Percentiles rank a stretch among this genome's conserved stretches.
Evolutionary conservation across 768 basidiomycete genomes (phyloP).

Genomic region (Mrakia gelida): DNA sequence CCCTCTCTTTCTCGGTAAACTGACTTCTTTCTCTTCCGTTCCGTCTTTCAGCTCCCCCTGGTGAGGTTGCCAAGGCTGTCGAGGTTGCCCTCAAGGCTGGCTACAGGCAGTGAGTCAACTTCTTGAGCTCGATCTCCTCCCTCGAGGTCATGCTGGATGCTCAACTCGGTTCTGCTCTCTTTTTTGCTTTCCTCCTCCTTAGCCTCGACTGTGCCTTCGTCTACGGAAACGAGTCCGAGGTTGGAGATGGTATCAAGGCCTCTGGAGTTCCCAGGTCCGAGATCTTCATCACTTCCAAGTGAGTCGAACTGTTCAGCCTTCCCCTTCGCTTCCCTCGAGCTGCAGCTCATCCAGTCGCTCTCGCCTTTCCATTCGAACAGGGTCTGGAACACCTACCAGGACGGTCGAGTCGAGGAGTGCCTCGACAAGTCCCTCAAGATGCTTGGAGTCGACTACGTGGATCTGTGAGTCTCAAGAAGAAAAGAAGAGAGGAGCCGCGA

Average conservation of each 20-base stretch:
- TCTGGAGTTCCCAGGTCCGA: slow-evolving; percentile 37
- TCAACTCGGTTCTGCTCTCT: background rate
- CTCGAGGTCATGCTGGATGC: background rate
- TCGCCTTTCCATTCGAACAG: background rate
- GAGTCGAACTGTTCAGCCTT: background rate
- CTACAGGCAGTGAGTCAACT: background rate
- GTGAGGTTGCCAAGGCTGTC: slow-evolving; percentile 70
- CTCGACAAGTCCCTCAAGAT: slow-evolving; percentile 70
- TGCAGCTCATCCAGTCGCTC: background rate
- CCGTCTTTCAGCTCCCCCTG: slow-evolving; percentile 46
- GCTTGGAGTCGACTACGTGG: slow-evolving; percentile 70
- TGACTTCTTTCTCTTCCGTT: background rate
- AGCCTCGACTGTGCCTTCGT: slow-evolving; percentile 22
- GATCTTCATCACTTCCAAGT: slow-evolving; percentile 38
- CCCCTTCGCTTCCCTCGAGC: background rate
- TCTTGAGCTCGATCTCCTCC: background rate
- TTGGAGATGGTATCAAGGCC: slow-evolving; percentile 38
- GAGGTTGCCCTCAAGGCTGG: slow-evolving; percentile 58
- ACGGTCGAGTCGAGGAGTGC: slow-evolving; percentile 26
- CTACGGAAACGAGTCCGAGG: slow-evolving; percentile 31
- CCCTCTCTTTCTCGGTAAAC: background rate
- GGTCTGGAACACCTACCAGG: slow-evolving; percentile 32
- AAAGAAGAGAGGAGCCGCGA: too few species aligned
- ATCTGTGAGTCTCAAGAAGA: slow-evolving; percentile 43
- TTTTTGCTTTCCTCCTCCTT: background rate